Evolutionary conservation across 2,329 filamentous ascomycete genomes (phyloP).

Genomic region (Chaetothyriales sp.): DNA sequence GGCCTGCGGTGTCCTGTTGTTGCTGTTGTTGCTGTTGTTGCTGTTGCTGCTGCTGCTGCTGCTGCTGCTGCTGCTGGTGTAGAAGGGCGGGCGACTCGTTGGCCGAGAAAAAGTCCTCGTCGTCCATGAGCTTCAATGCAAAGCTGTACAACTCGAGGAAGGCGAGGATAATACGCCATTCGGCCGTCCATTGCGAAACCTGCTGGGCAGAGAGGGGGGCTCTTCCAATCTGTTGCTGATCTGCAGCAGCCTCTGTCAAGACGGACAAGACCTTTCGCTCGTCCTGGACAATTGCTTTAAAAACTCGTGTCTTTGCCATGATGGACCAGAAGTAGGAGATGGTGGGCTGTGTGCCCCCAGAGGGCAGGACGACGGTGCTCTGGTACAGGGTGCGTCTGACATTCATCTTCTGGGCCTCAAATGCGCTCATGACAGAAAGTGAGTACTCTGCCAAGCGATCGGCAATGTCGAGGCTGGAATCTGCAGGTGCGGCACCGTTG

Average conservation of each 20-base stretch:
- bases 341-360: constrained; percentile 40
- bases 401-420: constrained; percentile 68
- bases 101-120: constrained; percentile 74
- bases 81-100: not conserved
- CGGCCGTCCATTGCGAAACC: constrained; percentile 40
- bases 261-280: constrained; percentile 45
- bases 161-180: constrained; percentile 80
- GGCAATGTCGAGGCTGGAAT: constrained; percentile 42
- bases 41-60: too few species aligned
- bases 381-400: constrained; percentile 91
- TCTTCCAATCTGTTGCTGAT: constrained; percentile 28
- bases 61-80: too few species aligned
- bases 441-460: constrained; percentile 74
- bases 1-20: not conserved
- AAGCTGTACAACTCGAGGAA: constrained; percentile 94
- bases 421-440: constrained; percentile 70
- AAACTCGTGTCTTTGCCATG: constrained; percentile 43
- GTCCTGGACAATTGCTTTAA: constrained; percentile 42
- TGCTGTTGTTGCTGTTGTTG: too few species aligned
- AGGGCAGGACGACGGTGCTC: constrained; percentile 39
- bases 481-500: not conserved
- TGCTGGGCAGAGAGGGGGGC: constrained; percentile 18
- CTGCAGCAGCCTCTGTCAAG: constrained; percentile 30
- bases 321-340: constrained; percentile 78
- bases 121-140: constrained; percentile 80